These are phyloP conservation scores for Colletotrichum camelliae DNA, from an alignment of 2,329 filamentous ascomycete species.

Conservation along the genomic window DNA sequence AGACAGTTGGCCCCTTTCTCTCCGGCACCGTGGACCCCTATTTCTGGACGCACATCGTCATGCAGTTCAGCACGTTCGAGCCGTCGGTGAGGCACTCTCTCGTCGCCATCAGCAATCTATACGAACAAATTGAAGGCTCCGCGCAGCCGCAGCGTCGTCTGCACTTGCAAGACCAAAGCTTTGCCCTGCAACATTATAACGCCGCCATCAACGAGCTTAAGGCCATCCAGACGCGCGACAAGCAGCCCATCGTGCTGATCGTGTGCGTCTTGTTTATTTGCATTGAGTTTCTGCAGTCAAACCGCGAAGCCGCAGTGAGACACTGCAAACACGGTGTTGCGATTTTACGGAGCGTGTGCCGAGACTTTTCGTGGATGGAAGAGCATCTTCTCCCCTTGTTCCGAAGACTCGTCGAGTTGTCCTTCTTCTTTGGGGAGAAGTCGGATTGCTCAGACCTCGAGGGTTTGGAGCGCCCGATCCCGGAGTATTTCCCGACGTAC, in stretches of 20 bases:
- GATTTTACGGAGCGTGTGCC: not conserved
- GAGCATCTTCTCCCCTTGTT: conserved; percentile 12
- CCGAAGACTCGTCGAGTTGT: not conserved
- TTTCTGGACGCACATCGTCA: conserved; percentile 52
- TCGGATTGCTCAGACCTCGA: conserved; percentile 24
- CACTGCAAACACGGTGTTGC: conserved; percentile 19
- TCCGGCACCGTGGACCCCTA: conserved; percentile 45
- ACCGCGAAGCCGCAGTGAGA: conserved; percentile 1
- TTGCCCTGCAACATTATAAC: conserved; percentile 52
- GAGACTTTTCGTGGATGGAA: conserved; percentile 10
- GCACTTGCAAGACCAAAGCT: conserved; percentile 26
- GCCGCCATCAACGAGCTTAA: conserved; percentile 50
- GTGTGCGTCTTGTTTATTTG: conserved; percentile 59
- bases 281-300: conserved; percentile 54
- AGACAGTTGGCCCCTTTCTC: conserved; percentile 37
- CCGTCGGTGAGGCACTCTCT: conserved; percentile 54
- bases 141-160: not conserved
- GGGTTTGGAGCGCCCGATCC: not conserved
- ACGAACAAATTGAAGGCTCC: conserved; percentile 36
- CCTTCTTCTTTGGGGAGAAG: conserved; percentile 15
- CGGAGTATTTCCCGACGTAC: conserved; percentile 14
- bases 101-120: conserved; percentile 52
- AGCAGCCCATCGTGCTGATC: conserved; percentile 38
- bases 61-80: conserved; percentile 49
- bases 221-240: conserved; percentile 33